These are phyloP conservation scores for Boletus sensibilis DNA, from an alignment of 768 basidiomycete genomes.

Conservation along the genomic window DNA sequence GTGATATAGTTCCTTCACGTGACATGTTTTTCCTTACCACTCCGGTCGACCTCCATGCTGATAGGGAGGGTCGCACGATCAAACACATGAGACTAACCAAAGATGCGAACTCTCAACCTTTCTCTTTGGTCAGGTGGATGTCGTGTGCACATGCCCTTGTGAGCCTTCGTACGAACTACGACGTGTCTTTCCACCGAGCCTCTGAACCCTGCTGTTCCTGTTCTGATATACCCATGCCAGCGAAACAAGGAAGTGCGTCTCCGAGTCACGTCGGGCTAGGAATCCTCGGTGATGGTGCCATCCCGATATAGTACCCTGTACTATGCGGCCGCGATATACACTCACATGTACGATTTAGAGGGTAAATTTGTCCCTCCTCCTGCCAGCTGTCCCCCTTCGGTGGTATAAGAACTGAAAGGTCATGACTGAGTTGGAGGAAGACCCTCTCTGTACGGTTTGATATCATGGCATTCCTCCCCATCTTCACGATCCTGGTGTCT, in stretches of 20 bases:
- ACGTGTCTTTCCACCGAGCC: background rate
- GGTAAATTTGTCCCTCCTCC: background rate
- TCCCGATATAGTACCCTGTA: constrained; percentile 13
- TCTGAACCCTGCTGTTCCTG: background rate
- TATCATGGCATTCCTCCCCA: constrained; percentile 12
- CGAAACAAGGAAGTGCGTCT: constrained; percentile 1
- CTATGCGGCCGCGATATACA: constrained; percentile 1
- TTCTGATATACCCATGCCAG: constrained; percentile 10
- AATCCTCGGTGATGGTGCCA: constrained; percentile 4
- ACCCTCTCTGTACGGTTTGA: background rate
- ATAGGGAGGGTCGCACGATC: constrained; percentile 1
- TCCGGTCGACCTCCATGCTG: constrained; percentile 5
- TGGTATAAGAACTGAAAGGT: constrained; percentile 19
- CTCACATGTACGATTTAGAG: constrained; percentile 12
- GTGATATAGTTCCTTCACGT: constrained; percentile 10
- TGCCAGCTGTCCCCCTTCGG: background rate
- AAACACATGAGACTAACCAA: constrained; percentile 9
- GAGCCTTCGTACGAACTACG: background rate
- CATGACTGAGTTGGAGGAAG: background rate
- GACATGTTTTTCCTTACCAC: constrained; percentile 7
- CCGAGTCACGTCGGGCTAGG: constrained; percentile 2
- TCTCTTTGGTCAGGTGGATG: constrained; percentile 12
- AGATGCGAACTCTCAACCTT: background rate
- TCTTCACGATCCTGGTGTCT: constrained; percentile 1
- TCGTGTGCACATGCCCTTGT: constrained; percentile 14